A percentile compares a stretch with the other conserved stretches of the same genome.
Evolutionary conservation across 805 yeast genomes (phyloP).

Genomic region (Metschnikowia rubicola): DNA sequence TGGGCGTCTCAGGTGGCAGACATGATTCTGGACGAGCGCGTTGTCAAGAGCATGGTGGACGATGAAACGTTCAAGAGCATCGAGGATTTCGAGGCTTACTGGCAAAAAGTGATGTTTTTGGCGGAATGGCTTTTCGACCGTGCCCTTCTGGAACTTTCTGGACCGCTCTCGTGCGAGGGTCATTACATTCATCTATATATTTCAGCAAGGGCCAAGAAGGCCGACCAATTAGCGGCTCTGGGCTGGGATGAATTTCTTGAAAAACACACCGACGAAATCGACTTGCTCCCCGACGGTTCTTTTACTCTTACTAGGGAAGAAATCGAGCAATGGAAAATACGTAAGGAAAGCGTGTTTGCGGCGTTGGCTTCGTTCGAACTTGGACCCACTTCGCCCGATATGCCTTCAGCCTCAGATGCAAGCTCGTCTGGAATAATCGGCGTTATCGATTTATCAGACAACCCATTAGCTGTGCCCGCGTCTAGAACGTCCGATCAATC

Average conservation of each 20-base stretch:
- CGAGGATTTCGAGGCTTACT: slow-evolving; percentile 20
- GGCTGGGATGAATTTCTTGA: slow-evolving; percentile 8
- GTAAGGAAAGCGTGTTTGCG: background rate
- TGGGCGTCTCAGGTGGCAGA: background rate
- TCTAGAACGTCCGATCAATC: no score
- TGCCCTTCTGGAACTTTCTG: background rate
- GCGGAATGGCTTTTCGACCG: slow-evolving; percentile 23
- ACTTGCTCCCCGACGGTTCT: slow-evolving; percentile 9
- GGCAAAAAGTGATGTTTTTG: slow-evolving; percentile 25
- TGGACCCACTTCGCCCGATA: no score
- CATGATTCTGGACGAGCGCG: slow-evolving; percentile 1
- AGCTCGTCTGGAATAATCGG: no score
- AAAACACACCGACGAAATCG: slow-evolving; percentile 10
- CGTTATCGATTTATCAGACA: no score
- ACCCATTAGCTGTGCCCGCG: no score
- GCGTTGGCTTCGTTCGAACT: background rate
- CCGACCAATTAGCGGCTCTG: background rate
- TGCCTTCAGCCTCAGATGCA: no score
- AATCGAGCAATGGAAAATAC: background rate
- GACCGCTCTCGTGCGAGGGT: no score
- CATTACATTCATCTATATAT: background rate
- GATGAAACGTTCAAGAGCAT: slow-evolving; percentile 6
- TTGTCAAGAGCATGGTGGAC: slow-evolving; percentile 9
- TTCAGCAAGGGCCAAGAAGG: background rate
- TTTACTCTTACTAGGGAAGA: slow-evolving; percentile 7